Evolutionary conservation across 1,284 basidiomycete genomes (phyloP), one percentile per base, ranked within the genome.

Genomic region (Boletellus deceptivus): DNA sequence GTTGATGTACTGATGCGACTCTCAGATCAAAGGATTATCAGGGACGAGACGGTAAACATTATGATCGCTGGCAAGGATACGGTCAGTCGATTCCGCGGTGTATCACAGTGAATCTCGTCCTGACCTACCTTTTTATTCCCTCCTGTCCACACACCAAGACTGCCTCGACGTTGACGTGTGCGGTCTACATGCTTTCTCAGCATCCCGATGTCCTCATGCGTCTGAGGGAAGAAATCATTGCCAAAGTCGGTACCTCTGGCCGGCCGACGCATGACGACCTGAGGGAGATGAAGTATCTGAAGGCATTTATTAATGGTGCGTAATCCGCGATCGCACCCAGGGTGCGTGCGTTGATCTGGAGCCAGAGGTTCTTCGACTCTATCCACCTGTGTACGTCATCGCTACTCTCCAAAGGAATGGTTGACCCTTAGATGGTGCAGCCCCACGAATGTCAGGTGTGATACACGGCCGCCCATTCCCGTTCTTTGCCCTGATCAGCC

Each of bases 261-360:
- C 61, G 71, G 14, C 82, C 82, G 1, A 75, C 73, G 1, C 76
- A 75, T 51, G 78, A 81, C 5, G 75, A 80, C 49, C 67, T 84
- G 50, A 68, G 69, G 27, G 72, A 75, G 1, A 79, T 83, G 75
- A 82, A 77, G 58, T 84, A 77, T 52, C 58, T 82, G 11, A 68
- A 77, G 18, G 82, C 82, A 1, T 75, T 83, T 17, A 75, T 84
- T 43, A 83, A 84, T 53, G 81, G 80, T 80, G 36, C 8, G 71
- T 54, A 11, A 34, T 18, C 14, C 35, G 38, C 25, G 31, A 43
- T 24, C 5, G 3, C 34, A 25, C 6, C 24, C n/a, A 13, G 18
- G 10, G 10, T 18, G 7, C 22, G 17, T 40, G 16, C 36, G 14
- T 46, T 55, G 34, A 56, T 40, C 10, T 40, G 38, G 14, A 45